A percentile compares a stretch with the other conserved stretches of the same genome.
These are phyloP conservation scores for Oryza rufipogon DNA, from an alignment of 176 grass and related monocot species.

Conservation along the genomic window DNA sequence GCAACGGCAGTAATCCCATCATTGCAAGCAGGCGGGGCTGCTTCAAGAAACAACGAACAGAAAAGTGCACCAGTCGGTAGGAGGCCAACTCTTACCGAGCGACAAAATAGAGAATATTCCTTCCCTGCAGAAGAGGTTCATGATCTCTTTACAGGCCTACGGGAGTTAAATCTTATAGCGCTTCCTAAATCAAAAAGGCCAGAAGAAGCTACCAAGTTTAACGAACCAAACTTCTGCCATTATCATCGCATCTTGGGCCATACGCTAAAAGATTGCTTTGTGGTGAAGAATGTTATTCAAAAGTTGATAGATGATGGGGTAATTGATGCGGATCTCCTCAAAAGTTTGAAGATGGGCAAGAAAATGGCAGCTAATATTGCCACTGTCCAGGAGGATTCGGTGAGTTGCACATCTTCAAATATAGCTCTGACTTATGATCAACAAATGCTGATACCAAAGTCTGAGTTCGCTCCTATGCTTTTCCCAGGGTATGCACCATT, in stretches of 20 bases:
- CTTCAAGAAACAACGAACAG: background rate
- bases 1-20: accelerated
- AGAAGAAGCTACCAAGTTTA: background rate
- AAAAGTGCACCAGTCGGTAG: accelerated
- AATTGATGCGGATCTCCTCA: background rate
- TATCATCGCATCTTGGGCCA: background rate
- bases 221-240: background rate
- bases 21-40: accelerated
- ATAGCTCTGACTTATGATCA: background rate
- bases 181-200: background rate
- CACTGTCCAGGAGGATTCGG: background rate
- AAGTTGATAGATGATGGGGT: background rate
- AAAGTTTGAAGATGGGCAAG: background rate
- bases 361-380: background rate
- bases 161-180: too few relatives aligned
- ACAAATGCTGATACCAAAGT: background rate
- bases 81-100: too few relatives aligned
- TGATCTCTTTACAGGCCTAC: too few relatives aligned
- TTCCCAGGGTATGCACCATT: too few relatives aligned
- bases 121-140: too few relatives aligned
- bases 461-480: background rate
- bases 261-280: conserved; percentile 1
- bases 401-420: conserved; percentile 4
- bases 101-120: background rate
- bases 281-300: background rate